Evolutionary conservation across 1,284 basidiomycete species (phyloP).

Genomic region (Puccinia coronata): DNA sequence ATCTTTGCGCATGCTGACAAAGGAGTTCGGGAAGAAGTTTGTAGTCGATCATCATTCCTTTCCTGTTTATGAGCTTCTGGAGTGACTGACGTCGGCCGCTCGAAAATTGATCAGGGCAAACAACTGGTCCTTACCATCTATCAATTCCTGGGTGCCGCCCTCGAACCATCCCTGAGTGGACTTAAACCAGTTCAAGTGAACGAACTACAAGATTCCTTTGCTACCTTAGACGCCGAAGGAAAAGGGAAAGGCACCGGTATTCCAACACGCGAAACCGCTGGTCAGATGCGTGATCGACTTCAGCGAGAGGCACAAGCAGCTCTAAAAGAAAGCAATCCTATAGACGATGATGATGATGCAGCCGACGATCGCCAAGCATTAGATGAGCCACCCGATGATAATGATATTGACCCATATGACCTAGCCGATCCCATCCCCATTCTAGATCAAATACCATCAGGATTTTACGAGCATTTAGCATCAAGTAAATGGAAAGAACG

Average conservation of each 20-base stretch:
- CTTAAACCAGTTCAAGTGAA: constrained; percentile 98
- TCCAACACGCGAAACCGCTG: constrained; percentile 76
- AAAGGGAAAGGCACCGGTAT: constrained; percentile 78
- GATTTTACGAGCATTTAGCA: constrained; percentile 71
- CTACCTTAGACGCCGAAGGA: constrained; percentile 75
- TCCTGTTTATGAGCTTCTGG: not conserved
- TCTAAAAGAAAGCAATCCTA: constrained; percentile 58
- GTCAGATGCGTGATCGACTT: constrained; percentile 69
- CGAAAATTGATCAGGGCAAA: constrained; percentile 64
- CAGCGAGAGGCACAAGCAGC: constrained; percentile 54
- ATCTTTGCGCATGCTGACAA: constrained; percentile 83
- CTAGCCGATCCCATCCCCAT: constrained; percentile 83
- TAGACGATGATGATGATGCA: constrained; percentile 58
- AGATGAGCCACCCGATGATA: constrained; percentile 3
- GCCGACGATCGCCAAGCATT: constrained; percentile 55
- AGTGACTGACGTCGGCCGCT: not conserved
- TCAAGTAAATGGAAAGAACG: constrained; percentile 99
- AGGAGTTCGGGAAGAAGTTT: constrained; percentile 76
- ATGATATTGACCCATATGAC: constrained; percentile 71
- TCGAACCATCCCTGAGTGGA: constrained; percentile 83
- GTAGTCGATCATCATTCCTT: constrained; percentile 25
- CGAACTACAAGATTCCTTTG: constrained; percentile 89
- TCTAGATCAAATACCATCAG: constrained; percentile 71
- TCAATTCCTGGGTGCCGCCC: constrained; percentile 81
- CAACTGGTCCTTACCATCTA: constrained; percentile 76